A percentile compares a stretch with the other conserved stretches of the same genome.
Evolutionary conservation across 352 stramenopile species (phyloP).

Genomic region (Thraustochytrium striatum): DNA sequence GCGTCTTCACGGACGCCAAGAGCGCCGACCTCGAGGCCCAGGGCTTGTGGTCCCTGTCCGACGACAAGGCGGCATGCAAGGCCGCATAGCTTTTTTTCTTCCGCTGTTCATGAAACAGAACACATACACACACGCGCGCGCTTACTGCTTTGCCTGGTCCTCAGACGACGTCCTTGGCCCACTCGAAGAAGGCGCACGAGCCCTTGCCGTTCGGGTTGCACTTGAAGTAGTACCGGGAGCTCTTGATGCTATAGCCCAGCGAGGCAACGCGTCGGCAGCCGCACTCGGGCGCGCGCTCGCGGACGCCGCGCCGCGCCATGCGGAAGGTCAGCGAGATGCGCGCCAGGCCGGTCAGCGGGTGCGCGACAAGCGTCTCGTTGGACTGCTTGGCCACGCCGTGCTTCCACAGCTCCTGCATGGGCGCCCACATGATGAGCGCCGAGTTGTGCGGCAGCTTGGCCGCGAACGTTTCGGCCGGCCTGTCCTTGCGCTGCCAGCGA

Average conservation of each 20-base stretch:
- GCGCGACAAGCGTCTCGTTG: conserved; percentile 10
- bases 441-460: conserved; percentile 30
- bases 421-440: conserved; percentile 35
- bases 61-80: too few relatives aligned
- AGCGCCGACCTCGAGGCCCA: too few relatives aligned
- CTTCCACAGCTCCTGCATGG: conserved; percentile 27
- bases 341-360: conserved; percentile 24
- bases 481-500: conserved; percentile 15
- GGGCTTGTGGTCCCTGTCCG: too few relatives aligned
- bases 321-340: conserved; percentile 33
- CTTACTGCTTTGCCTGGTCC: too few relatives aligned
- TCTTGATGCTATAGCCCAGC: conserved; percentile 10
- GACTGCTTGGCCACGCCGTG: conserved; percentile 30
- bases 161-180: too few relatives aligned
- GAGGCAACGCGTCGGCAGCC: not conserved
- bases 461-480: not conserved
- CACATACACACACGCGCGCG: too few relatives aligned
- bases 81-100: too few relatives aligned
- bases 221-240: conserved; percentile 22
- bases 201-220: conserved; percentile 5
- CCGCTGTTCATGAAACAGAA: too few relatives aligned
- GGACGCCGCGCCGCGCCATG: not conserved
- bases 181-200: conserved; percentile 17
- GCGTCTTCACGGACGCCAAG: too few relatives aligned
- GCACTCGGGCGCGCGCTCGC: not conserved